Conservation (phyloP, 805 yeast genomes). For the Lachancea thermotolerans region DNA sequence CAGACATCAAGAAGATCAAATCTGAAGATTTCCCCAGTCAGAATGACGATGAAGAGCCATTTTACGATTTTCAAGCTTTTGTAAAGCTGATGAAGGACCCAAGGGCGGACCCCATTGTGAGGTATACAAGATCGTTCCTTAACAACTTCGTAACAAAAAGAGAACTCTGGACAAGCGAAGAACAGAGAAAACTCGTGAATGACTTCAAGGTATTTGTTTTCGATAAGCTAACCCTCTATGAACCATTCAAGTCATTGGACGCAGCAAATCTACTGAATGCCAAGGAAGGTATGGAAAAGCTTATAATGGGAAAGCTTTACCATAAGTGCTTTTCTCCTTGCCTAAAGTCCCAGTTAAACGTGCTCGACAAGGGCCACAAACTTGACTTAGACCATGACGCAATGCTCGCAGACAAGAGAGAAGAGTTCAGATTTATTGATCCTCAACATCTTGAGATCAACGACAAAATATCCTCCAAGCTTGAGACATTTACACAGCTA, state of each 20-base stretch:
- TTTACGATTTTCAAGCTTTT: slow-evolving; percentile 80
- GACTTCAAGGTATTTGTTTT: slow-evolving; percentile 75
- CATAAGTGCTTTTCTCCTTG: slow-evolving; percentile 72
- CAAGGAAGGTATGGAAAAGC: slow-evolving; percentile 85
- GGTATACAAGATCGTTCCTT: slow-evolving; percentile 79
- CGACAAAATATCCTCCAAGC: slow-evolving; percentile 39
- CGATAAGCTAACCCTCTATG: slow-evolving; percentile 50
- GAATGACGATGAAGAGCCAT: slow-evolving; percentile 19
- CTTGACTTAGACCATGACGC: slow-evolving; percentile 60
- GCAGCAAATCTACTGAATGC: slow-evolving; percentile 60
- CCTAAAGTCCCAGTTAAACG: slow-evolving; percentile 28
- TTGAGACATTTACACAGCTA: slow-evolving; percentile 50
- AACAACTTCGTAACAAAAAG: slow-evolving; percentile 55
- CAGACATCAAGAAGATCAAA: not conserved
- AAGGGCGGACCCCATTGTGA: slow-evolving; percentile 81
- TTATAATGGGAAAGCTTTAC: slow-evolving; percentile 83
- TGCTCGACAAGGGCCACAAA: slow-evolving; percentile 48
- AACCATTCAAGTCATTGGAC: slow-evolving; percentile 69
- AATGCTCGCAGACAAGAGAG: slow-evolving; percentile 43
- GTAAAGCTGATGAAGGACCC: slow-evolving; percentile 62
- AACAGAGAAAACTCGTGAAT: slow-evolving; percentile 66
- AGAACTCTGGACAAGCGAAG: slow-evolving; percentile 63
- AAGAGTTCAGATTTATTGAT: slow-evolving; percentile 64
- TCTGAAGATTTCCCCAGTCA: not conserved
- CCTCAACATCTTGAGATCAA: slow-evolving; percentile 76